Percentiles rank a stretch among this genome's conserved stretches.
Conservation (phyloP, 345 rosid species). For the Cardiospermum halicacabum region DNA sequence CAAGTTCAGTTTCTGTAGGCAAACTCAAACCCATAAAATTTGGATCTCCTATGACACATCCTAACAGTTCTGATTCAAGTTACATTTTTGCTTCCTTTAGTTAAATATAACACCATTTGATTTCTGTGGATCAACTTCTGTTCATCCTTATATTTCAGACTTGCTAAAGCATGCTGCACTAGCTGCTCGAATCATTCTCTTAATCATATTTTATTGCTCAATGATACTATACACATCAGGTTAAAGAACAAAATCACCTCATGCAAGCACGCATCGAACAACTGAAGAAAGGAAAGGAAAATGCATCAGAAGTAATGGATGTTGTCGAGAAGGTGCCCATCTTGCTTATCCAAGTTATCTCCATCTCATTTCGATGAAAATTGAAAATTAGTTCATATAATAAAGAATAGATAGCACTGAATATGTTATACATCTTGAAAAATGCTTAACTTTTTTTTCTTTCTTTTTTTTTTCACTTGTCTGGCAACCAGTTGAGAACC, state of each 20-base stretch:
- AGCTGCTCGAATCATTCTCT: neutral
- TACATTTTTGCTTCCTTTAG: neutral
- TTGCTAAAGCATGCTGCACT: neutral
- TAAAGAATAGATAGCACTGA: neutral
- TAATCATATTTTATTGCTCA: neutral
- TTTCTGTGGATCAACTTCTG: neutral
- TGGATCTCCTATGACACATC: neutral
- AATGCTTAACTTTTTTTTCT: constrained; percentile 2
- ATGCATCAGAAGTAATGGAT: constrained; percentile 27
- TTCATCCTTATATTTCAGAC: neutral
- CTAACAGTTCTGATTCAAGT: neutral
- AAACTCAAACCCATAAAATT: neutral
- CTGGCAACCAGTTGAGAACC: constrained; percentile 36
- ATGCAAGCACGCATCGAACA: constrained; percentile 35
- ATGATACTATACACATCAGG: constrained; percentile 41
- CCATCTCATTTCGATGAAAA: neutral
- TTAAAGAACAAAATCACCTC: constrained; percentile 51
- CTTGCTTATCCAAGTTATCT: neutral
- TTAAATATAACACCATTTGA: neutral
- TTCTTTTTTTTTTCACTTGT: neutral
- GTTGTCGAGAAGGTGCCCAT: constrained; percentile 40
- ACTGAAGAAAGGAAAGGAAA: constrained; percentile 39
- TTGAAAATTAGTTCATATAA: neutral
- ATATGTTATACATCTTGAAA: neutral
- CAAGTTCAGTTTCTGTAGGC: neutral